A percentile compares a stretch with the other conserved stretches of the same genome.
Evolutionary conservation across 108 stramenopile species (phyloP).

Genomic region (Licmophora abbreviata): DNA sequence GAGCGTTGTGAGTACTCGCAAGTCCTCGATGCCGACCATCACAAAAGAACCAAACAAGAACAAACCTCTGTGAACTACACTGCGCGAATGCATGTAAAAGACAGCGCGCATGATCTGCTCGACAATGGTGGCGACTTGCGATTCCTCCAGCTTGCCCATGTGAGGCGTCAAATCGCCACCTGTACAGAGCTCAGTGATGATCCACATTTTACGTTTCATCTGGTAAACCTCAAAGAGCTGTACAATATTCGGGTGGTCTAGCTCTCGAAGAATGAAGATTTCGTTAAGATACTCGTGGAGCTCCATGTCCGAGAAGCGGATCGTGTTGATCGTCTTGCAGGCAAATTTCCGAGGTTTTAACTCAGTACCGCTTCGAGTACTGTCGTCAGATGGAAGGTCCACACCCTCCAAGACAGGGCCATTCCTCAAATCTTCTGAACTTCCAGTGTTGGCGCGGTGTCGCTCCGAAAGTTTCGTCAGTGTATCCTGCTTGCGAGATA

Average conservation of each 20-base stretch:
- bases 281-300: constrained; percentile 19
- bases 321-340: constrained; percentile 4
- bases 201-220: constrained; percentile 39
- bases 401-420: no score
- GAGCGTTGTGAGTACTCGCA: no score
- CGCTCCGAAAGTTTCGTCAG: no score
- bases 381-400: no score
- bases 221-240: constrained; percentile 56
- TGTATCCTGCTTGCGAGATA: no score
- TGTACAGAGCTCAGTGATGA: constrained; percentile 74
- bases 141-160: constrained; percentile 51
- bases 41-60: no score
- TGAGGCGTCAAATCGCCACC: constrained; percentile 46
- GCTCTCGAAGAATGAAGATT: constrained; percentile 31
- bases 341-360: constrained; percentile 5
- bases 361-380: no score
- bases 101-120: constrained; percentile 58
- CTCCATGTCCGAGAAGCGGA: not conserved
- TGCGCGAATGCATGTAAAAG: constrained; percentile 63
- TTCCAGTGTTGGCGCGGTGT: no score
- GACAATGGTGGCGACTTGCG: constrained; percentile 33
- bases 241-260: constrained; percentile 70
- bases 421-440: no score
- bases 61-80: constrained; percentile 66
- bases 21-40: no score